These are phyloP conservation scores for Phialemonium atrogriseum DNA, from an alignment of 2,329 filamentous ascomycete species.

Conservation along the genomic window DNA sequence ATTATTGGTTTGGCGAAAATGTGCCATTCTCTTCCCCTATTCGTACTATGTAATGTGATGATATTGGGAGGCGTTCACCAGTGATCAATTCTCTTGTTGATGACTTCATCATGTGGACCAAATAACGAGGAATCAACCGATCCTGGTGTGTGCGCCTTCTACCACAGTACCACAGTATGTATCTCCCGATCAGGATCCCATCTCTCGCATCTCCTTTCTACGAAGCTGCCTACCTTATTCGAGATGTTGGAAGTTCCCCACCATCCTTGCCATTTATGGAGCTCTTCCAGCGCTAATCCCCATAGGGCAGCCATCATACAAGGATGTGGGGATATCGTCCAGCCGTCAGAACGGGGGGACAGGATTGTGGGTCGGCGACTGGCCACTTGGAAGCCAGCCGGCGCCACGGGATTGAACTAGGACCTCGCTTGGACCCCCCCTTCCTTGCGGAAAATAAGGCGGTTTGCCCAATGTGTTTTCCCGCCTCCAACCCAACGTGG, in stretches of 20 bases:
- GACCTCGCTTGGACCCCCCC: constrained; percentile 31
- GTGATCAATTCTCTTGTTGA: constrained; percentile 3
- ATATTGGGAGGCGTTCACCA: too few relatives aligned
- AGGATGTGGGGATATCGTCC: constrained; percentile 8
- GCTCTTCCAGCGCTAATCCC: constrained; percentile 9
- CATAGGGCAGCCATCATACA: constrained; percentile 8
- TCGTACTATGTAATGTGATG: too few relatives aligned
- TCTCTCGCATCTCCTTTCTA: too few relatives aligned
- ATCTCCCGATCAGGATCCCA: too few relatives aligned
- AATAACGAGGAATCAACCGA: not conserved
- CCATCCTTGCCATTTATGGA: too few relatives aligned
- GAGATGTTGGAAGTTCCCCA: too few relatives aligned
- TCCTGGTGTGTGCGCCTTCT: not conserved
- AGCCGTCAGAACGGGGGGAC: constrained; percentile 7
- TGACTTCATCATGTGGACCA: constrained; percentile 8
- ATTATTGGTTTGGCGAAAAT: too few relatives aligned
- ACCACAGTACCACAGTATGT: too few relatives aligned
- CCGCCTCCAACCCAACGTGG: too few relatives aligned
- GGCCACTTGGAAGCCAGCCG: constrained; percentile 37
- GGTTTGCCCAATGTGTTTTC: constrained; percentile 36
- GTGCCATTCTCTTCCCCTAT: too few relatives aligned
- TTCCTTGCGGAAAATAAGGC: constrained; percentile 14
- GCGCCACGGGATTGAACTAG: constrained; percentile 24
- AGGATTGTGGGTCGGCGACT: constrained; percentile 23
- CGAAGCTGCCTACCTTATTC: too few relatives aligned